Evolutionary conservation across 1,284 basidiomycete species (phyloP).

Genomic region (Rhizopogon hawkerae): DNA sequence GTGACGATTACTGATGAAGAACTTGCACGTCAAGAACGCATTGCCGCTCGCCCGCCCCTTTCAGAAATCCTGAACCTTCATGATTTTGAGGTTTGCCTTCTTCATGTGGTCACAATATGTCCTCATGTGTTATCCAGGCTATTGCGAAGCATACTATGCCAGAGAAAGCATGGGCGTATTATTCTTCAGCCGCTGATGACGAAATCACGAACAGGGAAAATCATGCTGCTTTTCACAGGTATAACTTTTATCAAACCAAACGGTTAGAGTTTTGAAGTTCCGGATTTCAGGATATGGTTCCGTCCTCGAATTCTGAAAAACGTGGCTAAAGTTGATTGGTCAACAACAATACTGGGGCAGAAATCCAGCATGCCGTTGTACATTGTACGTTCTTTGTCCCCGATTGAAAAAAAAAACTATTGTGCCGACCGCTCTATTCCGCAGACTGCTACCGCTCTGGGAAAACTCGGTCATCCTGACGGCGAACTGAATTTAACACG

Average conservation of each 20-base stretch:
- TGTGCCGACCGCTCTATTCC: constrained; percentile 16
- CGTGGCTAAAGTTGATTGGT: constrained; percentile 54
- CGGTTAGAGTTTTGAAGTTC: constrained; percentile 6
- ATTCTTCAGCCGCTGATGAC: constrained; percentile 56
- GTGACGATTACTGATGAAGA: constrained; percentile 40
- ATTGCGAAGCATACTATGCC: constrained; percentile 47
- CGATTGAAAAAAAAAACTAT: neutral
- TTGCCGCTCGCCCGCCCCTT: constrained; percentile 41
- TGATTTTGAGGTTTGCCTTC: constrained; percentile 51
- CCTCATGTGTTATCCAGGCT: constrained; percentile 23
- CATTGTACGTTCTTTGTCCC: constrained; percentile 29
- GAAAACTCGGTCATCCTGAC: constrained; percentile 58
- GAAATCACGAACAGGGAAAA: constrained; percentile 66
- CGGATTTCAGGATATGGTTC: constrained; percentile 54
- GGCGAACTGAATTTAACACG: constrained; percentile 54
- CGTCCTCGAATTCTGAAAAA: constrained; percentile 62
- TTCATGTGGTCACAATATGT: neutral
- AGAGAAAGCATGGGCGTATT: constrained; percentile 59
- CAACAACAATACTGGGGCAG: constrained; percentile 49
- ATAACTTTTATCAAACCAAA: constrained; percentile 3
- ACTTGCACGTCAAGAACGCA: constrained; percentile 31
- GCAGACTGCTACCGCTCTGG: constrained; percentile 42
- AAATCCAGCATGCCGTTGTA: constrained; percentile 54
- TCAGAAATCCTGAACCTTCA: constrained; percentile 59
- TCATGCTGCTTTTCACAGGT: constrained; percentile 55